Base-by-base conservation (phyloP, 306 rosid genomes). In the Sicyos baderoa region DNA sequence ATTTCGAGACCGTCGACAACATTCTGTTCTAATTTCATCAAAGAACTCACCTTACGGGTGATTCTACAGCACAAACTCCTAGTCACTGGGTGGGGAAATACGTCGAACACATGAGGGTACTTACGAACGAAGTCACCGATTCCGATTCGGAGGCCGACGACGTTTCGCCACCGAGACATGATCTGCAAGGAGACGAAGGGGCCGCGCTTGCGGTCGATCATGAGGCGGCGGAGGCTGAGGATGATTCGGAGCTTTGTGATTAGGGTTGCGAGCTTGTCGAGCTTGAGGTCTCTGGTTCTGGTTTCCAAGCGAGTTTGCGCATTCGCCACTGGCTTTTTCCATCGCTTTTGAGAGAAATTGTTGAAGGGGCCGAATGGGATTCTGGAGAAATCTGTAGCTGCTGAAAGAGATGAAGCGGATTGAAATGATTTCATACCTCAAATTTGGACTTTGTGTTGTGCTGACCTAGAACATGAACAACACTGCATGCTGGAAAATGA, bases 271-370 rank as follows among this genome's bases (percentile, higher is more conserved):
- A 86, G 70, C 4, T 79, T 83, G 81, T 91, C 97, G 15, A 91
- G 71, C 49, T 83, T 84, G 23, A 85, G 53, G 65, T 91, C 95
- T 44, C 81, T 78, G 2, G 79, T 78, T 74, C 91, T 69, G 78
- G 83, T 86, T 52, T 91, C 89, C 32, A 91, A 80, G 56, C 91
- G 89, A 60, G 95, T 88, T 62, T 75, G 92, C 0, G 95, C 95
- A 6, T 87, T 81, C n/a, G 77, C 58, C 1, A 74, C 74, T 0
- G 87, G 89, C 69, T 86, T 86, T 57, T 65, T 82, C 89, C 91
- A 91, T 77, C 97, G 78, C 64, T 49, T 86, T 68, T 86, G 97
- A 11, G 35, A 19, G 65, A 68, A 79, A 13, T 59, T 59, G 68
- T 75, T 81, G 76, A 81, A 85, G 9, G 80, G 87, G 11, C 90